Evolutionary conservation across 2,329 filamentous ascomycete genomes (phyloP).

Genomic region (Paecilomyces sp.): DNA sequence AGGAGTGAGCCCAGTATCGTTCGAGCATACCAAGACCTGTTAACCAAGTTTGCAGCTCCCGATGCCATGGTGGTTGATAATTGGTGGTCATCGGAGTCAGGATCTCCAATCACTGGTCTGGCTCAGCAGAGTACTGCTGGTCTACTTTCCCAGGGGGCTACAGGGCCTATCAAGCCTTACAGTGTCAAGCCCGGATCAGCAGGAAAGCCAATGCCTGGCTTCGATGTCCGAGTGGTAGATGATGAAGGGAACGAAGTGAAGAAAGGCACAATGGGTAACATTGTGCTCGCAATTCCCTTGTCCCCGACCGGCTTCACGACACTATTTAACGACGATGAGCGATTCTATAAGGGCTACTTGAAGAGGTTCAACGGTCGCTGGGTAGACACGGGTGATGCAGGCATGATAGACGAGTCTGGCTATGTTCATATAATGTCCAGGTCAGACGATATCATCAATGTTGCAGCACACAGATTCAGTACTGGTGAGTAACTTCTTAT

Average conservation of each 20-base stretch:
- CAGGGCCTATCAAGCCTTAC: slow-evolving; percentile 44
- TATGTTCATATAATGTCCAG: slow-evolving; percentile 58
- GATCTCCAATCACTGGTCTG: slow-evolving; percentile 61
- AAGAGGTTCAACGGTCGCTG: slow-evolving; percentile 74
- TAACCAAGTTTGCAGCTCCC: slow-evolving; percentile 58
- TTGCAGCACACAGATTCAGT: slow-evolving; percentile 85
- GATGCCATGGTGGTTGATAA: slow-evolving; percentile 61
- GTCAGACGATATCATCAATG: slow-evolving; percentile 85
- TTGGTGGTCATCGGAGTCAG: slow-evolving; percentile 68
- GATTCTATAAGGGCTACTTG: slow-evolving; percentile 80
- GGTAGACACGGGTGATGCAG: slow-evolving; percentile 88
- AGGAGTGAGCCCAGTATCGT: slow-evolving; percentile 82
- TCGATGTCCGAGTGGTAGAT: slow-evolving; percentile 78
- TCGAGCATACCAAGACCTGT: slow-evolving; percentile 67
- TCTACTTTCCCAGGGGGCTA: slow-evolving; percentile 25
- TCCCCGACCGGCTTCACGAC: slow-evolving; percentile 81
- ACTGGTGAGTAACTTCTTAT: slow-evolving; percentile 54
- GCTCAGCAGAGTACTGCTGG: slow-evolving; percentile 58
- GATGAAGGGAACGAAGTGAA: slow-evolving; percentile 67
- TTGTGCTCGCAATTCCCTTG: slow-evolving; percentile 74
- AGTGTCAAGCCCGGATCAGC: slow-evolving; percentile 66
- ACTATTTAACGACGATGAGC: slow-evolving; percentile 75
- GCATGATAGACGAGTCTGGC: slow-evolving; percentile 70
- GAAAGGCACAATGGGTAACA: slow-evolving; percentile 79
- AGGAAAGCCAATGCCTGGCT: slow-evolving; percentile 85